These are phyloP conservation scores for Simmondsia chinensis DNA, from an alignment of 148 eudicot genomes.

Conservation along the genomic window DNA sequence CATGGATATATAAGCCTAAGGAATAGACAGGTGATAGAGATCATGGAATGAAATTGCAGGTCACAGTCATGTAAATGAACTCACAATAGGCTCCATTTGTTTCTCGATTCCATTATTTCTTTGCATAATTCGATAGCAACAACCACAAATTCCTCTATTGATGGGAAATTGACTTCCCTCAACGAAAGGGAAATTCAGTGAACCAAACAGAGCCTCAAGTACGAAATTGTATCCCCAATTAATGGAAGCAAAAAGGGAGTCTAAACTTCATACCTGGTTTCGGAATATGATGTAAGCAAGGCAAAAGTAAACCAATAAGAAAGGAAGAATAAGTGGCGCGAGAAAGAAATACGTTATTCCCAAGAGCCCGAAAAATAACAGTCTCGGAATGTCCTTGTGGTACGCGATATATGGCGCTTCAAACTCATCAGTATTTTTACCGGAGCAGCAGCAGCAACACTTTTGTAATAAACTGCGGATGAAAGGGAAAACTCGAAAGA, in stretches of 20 bases:
- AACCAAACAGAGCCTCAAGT: too few relatives aligned
- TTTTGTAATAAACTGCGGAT: conserved; percentile 27
- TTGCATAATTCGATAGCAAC: too few relatives aligned
- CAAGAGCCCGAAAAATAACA: conserved; percentile 58
- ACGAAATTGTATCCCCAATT: too few relatives aligned
- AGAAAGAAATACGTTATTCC: conserved; percentile 65
- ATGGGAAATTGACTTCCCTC: too few relatives aligned
- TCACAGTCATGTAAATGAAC: too few relatives aligned
- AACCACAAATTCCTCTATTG: too few relatives aligned
- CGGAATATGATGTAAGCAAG: conserved; percentile 50
- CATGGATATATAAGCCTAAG: too few relatives aligned
- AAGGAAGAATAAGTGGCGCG: conserved; percentile 65
- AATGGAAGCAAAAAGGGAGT: too few relatives aligned
- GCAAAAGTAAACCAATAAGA: conserved; percentile 50
- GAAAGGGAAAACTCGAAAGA: conserved; percentile 43
- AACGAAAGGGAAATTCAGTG: neutral
- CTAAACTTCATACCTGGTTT: conserved; percentile 77
- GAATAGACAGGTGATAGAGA: too few relatives aligned
- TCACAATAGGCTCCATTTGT: too few relatives aligned
- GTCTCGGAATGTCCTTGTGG: conserved; percentile 48
- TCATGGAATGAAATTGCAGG: too few relatives aligned
- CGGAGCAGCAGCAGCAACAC: conserved; percentile 37
- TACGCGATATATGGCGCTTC: conserved; percentile 40
- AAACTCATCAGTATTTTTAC: conserved; percentile 17
- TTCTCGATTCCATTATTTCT: too few relatives aligned